A percentile compares a stretch with the other conserved stretches of the same genome.
Conservation (phyloP, 2,329 filamentous ascomycete species). For the Septoria linicola region DNA sequence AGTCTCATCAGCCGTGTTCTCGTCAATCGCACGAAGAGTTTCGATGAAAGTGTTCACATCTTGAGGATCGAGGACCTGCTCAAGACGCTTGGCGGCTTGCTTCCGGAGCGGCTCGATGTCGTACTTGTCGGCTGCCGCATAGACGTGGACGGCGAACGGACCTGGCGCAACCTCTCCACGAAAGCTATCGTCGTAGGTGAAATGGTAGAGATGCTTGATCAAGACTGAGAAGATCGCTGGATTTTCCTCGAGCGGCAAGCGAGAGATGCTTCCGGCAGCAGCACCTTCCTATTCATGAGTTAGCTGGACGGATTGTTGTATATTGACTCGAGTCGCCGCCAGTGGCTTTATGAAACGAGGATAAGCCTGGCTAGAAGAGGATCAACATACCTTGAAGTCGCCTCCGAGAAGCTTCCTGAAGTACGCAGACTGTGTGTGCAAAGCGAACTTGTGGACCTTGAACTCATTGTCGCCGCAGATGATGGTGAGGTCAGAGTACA, state of each 20-base stretch:
- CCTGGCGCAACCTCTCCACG: background rate
- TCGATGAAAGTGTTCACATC: slow-evolving; percentile 17
- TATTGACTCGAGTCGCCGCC: background rate
- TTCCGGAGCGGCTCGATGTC: slow-evolving; percentile 36
- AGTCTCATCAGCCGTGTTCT: slow-evolving; percentile 13
- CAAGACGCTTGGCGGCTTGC: slow-evolving; percentile 14
- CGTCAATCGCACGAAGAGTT: slow-evolving; percentile 18
- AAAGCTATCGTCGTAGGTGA: slow-evolving; percentile 24
- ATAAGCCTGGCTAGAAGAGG: background rate
- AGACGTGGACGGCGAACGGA: slow-evolving; percentile 37
- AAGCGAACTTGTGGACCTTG: slow-evolving; percentile 43
- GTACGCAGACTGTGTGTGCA: slow-evolving; percentile 44
- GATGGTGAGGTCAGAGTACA: slow-evolving; percentile 47
- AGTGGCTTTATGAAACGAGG: background rate
- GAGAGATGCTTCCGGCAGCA: slow-evolving; percentile 11
- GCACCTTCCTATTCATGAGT: slow-evolving; percentile 16
- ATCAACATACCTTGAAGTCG: slow-evolving; percentile 23
- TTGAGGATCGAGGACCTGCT: slow-evolving; percentile 8
- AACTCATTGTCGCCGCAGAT: slow-evolving; percentile 42
- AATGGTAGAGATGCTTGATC: slow-evolving; percentile 28
- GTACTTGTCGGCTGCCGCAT: slow-evolving; percentile 42
- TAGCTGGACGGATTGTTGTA: too few relatives aligned
- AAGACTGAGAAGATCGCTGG: slow-evolving; percentile 20
- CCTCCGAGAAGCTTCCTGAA: slow-evolving; percentile 43
- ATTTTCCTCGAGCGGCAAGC: slow-evolving; percentile 22